These are phyloP conservation scores for Aspergillus pseudonomiae DNA, from an alignment of 2,329 filamentous ascomycete genomes.

Conservation along the genomic window DNA sequence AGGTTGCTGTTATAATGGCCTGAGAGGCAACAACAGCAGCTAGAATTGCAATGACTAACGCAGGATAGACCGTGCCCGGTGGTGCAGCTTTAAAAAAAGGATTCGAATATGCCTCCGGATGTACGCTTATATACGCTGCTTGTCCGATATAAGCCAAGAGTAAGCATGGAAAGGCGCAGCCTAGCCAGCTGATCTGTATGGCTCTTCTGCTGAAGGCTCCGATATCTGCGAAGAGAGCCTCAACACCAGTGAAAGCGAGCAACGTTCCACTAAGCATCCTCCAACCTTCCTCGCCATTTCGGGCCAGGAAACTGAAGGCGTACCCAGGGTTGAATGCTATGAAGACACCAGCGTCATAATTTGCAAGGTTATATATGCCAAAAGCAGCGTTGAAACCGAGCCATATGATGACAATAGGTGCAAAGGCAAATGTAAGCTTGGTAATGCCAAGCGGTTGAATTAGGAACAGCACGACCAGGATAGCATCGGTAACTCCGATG, in stretches of 20 bases:
- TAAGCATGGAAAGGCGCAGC: slow-evolving; percentile 68
- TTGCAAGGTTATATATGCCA: slow-evolving; percentile 55
- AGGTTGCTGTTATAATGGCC: slow-evolving; percentile 75
- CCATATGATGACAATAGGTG: slow-evolving; percentile 61
- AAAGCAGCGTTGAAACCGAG: slow-evolving; percentile 55
- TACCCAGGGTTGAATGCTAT: slow-evolving; percentile 57
- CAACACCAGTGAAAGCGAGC: slow-evolving; percentile 76
- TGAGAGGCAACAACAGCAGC: slow-evolving; percentile 70
- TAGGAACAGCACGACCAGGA: slow-evolving; percentile 56
- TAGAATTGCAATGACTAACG: slow-evolving; percentile 66
- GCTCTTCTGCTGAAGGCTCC: slow-evolving; percentile 72
- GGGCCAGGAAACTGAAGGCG: slow-evolving; percentile 53
- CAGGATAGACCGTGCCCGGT: slow-evolving; percentile 68
- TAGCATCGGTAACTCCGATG: slow-evolving; percentile 56
- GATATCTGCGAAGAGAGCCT: slow-evolving; percentile 76
- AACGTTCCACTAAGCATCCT: slow-evolving; percentile 63
- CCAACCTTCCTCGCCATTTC: slow-evolving; percentile 57
- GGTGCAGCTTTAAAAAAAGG: slow-evolving; percentile 75
- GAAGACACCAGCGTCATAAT: slow-evolving; percentile 53
- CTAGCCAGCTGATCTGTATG: slow-evolving; percentile 73
- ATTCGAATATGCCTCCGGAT: slow-evolving; percentile 66
- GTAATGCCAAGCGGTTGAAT: slow-evolving; percentile 59
- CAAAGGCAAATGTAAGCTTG: slow-evolving; percentile 53
- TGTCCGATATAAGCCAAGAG: slow-evolving; percentile 67
- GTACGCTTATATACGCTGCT: slow-evolving; percentile 68